A percentile compares a stretch with the other conserved stretches of the same genome.
Conservation (phyloP, 2,329 filamentous ascomycete genomes). For the Emydomyces testavorans region DNA sequence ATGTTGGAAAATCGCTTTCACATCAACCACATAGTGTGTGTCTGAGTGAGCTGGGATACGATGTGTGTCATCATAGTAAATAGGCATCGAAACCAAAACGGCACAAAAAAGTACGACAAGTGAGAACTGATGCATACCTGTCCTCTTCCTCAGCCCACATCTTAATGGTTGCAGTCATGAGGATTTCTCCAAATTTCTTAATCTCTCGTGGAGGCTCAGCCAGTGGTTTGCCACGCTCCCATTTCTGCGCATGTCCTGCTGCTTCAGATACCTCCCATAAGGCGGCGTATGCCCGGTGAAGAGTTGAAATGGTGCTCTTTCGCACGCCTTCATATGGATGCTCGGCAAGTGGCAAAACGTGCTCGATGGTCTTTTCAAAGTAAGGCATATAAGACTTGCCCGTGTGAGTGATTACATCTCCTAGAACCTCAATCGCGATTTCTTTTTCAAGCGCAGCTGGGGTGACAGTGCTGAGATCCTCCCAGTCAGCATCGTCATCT, state of each 20-base stretch:
- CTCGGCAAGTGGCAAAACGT: conserved; percentile 67
- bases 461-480: conserved; percentile 71
- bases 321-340: conserved; percentile 89
- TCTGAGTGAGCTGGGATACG: conserved; percentile 99
- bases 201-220: conserved; percentile 68
- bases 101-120: conserved; percentile 16
- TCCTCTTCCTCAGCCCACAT: conserved; percentile 86
- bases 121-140: conserved; percentile 54
- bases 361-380: conserved; percentile 77
- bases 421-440: conserved; percentile 87
- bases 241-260: conserved; percentile 63
- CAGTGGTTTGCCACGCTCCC: conserved; percentile 69
- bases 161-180: conserved; percentile 71
- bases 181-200: conserved; percentile 71
- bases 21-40: conserved; percentile 74
- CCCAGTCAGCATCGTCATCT: conserved; percentile 73
- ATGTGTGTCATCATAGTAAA: conserved; percentile 67
- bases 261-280: conserved; percentile 82
- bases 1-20: conserved; percentile 56
- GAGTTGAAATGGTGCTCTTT: conserved; percentile 78
- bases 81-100: conserved; percentile 4
- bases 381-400: conserved; percentile 70
- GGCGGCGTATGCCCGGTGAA: conserved; percentile 88
- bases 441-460: conserved; percentile 93
- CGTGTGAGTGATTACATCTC: conserved; percentile 80